Percentiles rank a stretch among this genome's conserved stretches.
Evolutionary conservation across 2,329 filamentous ascomycete species (phyloP).

Genomic region (Penicillium sumatraense): DNA sequence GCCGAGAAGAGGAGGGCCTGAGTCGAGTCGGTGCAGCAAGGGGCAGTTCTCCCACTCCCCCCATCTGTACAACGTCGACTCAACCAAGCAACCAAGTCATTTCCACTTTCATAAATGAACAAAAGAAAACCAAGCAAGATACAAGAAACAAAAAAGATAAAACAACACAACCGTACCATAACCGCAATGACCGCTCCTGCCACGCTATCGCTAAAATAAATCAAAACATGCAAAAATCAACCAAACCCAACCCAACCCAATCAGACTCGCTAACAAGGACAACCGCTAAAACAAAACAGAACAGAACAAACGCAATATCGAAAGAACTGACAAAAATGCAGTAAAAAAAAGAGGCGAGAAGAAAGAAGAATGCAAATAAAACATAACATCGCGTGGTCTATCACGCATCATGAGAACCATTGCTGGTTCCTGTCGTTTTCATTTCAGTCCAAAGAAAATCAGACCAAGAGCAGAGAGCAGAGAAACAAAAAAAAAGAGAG

Average conservation of each 20-base stretch:
- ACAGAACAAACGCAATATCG: conserved; percentile 1
- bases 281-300: conserved; percentile 19
- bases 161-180: not conserved
- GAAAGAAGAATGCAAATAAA: conserved; percentile 6
- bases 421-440: conserved; percentile 10
- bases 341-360: conserved; percentile 3
- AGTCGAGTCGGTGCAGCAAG: not conserved
- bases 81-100: not conserved
- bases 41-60: not conserved
- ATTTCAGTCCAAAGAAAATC: not conserved
- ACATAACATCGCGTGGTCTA: conserved; percentile 20
- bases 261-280: conserved; percentile 15
- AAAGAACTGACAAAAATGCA: too few species aligned
- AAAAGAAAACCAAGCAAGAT: too few species aligned
- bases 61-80: not conserved
- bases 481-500: conserved; percentile 4
- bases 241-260: not conserved
- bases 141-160: not conserved
- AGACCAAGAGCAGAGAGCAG: not conserved
- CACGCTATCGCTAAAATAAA: conserved; percentile 16
- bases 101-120: conserved; percentile 7
- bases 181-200: conserved; percentile 7
- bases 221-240: conserved; percentile 9
- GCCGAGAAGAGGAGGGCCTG: not conserved
- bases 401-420: conserved; percentile 23